A percentile compares a stretch with the other conserved stretches of the same genome.
Evolutionary conservation across 2,329 filamentous ascomycete species (phyloP).

Genomic region (Fusarium solani-melongenae): DNA sequence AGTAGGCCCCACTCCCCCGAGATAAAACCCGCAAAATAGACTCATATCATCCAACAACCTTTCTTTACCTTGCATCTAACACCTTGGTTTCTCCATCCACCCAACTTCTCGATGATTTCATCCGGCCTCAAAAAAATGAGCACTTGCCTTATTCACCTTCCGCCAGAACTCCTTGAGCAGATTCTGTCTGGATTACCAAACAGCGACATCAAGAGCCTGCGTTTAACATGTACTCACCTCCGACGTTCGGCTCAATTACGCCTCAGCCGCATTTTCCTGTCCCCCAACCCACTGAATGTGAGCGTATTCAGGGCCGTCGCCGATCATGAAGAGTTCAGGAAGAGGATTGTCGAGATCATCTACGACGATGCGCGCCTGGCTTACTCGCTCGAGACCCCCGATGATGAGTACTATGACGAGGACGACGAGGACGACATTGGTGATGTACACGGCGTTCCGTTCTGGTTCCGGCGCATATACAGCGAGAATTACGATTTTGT

Average conservation of each 20-base stretch:
- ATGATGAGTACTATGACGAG: not conserved
- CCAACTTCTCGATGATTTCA: not conserved
- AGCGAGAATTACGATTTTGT: not conserved
- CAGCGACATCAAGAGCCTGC: constrained; percentile 10
- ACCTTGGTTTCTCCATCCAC: not conserved
- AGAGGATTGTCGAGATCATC: constrained; percentile 51
- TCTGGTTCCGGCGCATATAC: not conserved
- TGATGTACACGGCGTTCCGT: not conserved
- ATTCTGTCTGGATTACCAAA: not conserved
- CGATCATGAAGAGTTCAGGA: constrained; percentile 47
- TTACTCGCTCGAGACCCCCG: not conserved
- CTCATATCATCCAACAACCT: not conserved
- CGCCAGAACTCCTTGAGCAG: not conserved
- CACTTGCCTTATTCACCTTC: not conserved
- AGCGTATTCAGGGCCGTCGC: constrained; percentile 51
- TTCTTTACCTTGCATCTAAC: not conserved
- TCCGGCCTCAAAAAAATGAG: not conserved
- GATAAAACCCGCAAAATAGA: not conserved
- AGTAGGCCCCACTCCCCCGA: not conserved
- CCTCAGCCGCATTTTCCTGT: constrained; percentile 50
- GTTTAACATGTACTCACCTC: not conserved
- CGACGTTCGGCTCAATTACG: not conserved
- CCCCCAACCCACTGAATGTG: constrained; percentile 52
- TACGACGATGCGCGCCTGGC: constrained; percentile 48
- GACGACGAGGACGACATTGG: not conserved